Conservation (phyloP, 2,329 filamentous ascomycete species). For the Sclerotinia nivalis region DNA sequence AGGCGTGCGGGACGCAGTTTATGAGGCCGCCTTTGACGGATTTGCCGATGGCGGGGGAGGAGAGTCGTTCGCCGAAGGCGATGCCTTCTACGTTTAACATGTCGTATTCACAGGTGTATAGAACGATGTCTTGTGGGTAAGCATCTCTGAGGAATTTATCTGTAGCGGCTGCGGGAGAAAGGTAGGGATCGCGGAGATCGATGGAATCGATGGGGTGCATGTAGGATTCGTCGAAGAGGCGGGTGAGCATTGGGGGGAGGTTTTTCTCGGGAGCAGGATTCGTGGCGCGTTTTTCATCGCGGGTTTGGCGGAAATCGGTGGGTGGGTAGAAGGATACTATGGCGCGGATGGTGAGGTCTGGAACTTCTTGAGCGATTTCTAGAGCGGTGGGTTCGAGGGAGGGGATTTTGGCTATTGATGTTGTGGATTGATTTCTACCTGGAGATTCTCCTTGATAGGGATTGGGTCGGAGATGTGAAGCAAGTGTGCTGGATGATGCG, state of each 20-base stretch:
- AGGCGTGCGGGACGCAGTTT: conserved; percentile 60
- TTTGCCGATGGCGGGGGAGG: conserved; percentile 51
- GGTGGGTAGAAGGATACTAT: conserved; percentile 63
- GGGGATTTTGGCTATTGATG: conserved; percentile 36
- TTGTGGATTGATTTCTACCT: conserved; percentile 23
- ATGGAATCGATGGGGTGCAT: conserved; percentile 49
- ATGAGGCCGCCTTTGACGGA: conserved; percentile 60
- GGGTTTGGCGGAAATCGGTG: conserved; percentile 59
- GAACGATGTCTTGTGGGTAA: conserved; percentile 55
- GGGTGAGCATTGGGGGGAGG: conserved; percentile 57
- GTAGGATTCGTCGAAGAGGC: conserved; percentile 64
- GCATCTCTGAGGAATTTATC: conserved; percentile 50
- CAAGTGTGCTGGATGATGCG: not conserved
- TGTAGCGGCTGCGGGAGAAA: conserved; percentile 59
- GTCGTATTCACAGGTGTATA: conserved; percentile 65
- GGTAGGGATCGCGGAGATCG: conserved; percentile 53
- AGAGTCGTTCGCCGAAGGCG: conserved; percentile 60
- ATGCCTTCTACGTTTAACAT: conserved; percentile 64
- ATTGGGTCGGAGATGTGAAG: conserved; percentile 7
- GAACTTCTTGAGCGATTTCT: conserved; percentile 40
- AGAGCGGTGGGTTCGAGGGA: conserved; percentile 39
- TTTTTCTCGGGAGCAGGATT: conserved; percentile 58
- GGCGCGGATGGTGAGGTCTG: conserved; percentile 52
- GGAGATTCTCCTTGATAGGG: not conserved
- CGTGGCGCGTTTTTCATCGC: conserved; percentile 56